Evolutionary conservation across 2,329 filamentous ascomycete species (phyloP).

Genomic region (Exophiala sideris): DNA sequence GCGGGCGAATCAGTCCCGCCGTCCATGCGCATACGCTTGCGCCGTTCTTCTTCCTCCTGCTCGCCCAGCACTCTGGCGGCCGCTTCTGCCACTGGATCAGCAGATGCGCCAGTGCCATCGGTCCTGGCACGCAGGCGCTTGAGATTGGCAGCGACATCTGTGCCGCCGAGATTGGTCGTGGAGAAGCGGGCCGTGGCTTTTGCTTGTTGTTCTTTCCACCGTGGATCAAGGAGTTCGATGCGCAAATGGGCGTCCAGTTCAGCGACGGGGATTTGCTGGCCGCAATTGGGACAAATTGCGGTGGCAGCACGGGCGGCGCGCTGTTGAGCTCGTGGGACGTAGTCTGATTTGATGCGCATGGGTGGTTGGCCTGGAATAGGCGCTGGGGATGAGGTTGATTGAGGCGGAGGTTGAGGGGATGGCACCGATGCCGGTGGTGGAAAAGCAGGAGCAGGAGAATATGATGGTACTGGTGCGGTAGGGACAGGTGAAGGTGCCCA

Average conservation of each 20-base stretch:
- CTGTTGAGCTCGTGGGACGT: conserved; percentile 77
- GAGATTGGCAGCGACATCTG: conserved; percentile 87
- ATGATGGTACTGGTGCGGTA: not conserved
- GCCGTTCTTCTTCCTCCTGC: conserved; percentile 67
- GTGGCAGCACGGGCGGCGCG: conserved; percentile 61
- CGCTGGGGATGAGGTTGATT: conserved; percentile 59
- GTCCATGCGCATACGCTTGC: conserved; percentile 68
- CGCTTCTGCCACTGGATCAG: conserved; percentile 29
- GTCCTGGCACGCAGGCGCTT: conserved; percentile 86
- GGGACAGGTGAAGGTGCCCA: conserved; percentile 31
- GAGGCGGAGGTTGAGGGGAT: conserved; percentile 71
- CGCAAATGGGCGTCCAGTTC: conserved; percentile 92
- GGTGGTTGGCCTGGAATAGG: conserved; percentile 34
- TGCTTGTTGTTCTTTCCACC: conserved; percentile 93
- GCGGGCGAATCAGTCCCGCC: conserved; percentile 25
- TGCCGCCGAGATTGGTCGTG: conserved; percentile 80
- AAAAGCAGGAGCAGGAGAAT: conserved; percentile 34
- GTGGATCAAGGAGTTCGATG: conserved; percentile 88
- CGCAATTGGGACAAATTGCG: conserved; percentile 87
- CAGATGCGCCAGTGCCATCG: conserved; percentile 58
- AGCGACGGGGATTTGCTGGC: conserved; percentile 78
- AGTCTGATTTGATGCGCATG: conserved; percentile 91
- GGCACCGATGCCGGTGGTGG: conserved; percentile 46
- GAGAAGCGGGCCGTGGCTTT: conserved; percentile 81
- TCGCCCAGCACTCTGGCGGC: conserved; percentile 59